Percentiles rank a stretch among this genome's conserved stretches.
These are phyloP conservation scores for Geoglossum cookeanum DNA, from an alignment of 2,329 filamentous ascomycete species.

Conservation along the genomic window DNA sequence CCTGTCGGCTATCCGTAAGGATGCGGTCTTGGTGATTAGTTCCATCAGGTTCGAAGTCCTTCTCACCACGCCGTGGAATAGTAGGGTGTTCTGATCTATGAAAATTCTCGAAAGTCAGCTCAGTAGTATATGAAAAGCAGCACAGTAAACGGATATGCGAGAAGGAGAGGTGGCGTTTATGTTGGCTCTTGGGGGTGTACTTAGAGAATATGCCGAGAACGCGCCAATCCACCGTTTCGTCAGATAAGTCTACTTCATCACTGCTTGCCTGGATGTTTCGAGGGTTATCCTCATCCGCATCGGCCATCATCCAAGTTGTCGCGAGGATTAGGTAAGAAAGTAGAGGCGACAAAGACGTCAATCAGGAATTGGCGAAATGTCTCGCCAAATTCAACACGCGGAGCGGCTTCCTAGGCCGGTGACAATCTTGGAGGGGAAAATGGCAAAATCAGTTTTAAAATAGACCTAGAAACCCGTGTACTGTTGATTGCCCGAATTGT, in stretches of 20 bases:
- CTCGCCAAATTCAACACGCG: too few species aligned
- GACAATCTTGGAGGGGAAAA: too few species aligned
- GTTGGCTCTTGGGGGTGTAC: conserved; percentile 12
- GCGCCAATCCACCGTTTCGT: conserved; percentile 75
- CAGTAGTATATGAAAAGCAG: conserved; percentile 9
- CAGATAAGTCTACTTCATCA: conserved; percentile 45
- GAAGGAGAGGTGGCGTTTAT: neutral
- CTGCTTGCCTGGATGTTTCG: conserved; percentile 14
- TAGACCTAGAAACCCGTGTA: too few species aligned
- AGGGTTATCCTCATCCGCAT: conserved; percentile 5
- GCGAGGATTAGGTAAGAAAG: neutral
- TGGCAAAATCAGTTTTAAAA: too few species aligned
- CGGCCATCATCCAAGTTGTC: conserved; percentile 1
- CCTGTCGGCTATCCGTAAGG: conserved; percentile 62
- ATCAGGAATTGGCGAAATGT: neutral
- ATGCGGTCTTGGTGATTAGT: conserved; percentile 62
- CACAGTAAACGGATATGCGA: neutral
- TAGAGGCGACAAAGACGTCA: too few species aligned
- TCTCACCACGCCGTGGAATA: conserved; percentile 78
- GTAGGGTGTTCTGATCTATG: conserved; percentile 21
- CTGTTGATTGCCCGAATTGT: too few species aligned
- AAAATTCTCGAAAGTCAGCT: neutral
- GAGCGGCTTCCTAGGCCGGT: too few species aligned
- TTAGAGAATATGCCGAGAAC: conserved; percentile 41
- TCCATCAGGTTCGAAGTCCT: conserved; percentile 90